Base-by-base conservation (phyloP, 108 stramenopile species). In the Asterionellopsis glacialis region DNA sequence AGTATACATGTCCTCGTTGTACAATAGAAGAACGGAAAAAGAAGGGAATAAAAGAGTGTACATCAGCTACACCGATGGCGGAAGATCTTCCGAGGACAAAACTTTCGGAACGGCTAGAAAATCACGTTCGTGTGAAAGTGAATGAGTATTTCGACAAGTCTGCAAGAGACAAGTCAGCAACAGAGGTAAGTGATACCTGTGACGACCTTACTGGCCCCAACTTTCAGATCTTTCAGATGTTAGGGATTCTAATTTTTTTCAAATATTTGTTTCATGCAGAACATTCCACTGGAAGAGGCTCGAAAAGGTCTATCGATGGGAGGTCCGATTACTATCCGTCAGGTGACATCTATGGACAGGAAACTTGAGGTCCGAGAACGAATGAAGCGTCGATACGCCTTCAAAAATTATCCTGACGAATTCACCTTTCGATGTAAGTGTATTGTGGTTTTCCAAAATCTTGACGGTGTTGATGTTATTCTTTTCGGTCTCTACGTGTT, bases 391-490 rank as follows among this genome's bases (percentile, higher is more conserved):
- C 68, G 94, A 26, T 97, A 97, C 55, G 81, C 88, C 14, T 94
- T 92, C 74, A 84, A 81, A 52, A 84, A 93, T 56, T 96, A 96
- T 53, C 95, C 95, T 13, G 76, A 85, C 49, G 91, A 91, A 48
- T 96, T 96, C 69, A 84, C 72, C 41, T 93, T 84, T 57, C 77
- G 91, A 4, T 93, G 91, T 75, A 96, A 96, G 51, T 96, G 93
- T 57, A 74, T 96, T 45, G 71, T 96, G 41, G 88, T 96, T 10
- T 96, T 96, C 54, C 95, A 96, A 67, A 88, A 89, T 56, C 79
- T 96, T 27, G 95, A 96, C 61, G 93, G 95, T 18, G 93, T 96
- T n/a, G 95, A 96, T 81, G 89, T 92, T 9, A 85, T 94, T 64
- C 77, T 96, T 45, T 96, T 96, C 68, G 93, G 90, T 27, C 78